Base-by-base conservation (phyloP, 2,329 filamentous ascomycete genomes). In the Calonectria pseudoreteaudii region DNA sequence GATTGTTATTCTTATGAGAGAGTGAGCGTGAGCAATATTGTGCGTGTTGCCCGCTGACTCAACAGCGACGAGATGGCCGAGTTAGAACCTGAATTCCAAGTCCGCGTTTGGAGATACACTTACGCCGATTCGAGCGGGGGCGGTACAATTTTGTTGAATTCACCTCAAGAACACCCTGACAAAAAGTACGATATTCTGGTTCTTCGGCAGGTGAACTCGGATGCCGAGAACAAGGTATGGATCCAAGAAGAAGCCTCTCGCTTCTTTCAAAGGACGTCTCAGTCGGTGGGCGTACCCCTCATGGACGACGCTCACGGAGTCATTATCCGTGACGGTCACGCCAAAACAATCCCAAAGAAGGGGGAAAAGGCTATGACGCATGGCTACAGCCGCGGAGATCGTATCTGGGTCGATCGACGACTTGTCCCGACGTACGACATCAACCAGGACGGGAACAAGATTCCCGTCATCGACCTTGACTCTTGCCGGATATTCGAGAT, bases 401-500 rank as follows among this genome's bases (percentile, higher is more conserved):
- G 70, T 3, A 60, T 78, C 13, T 77, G 76, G 74, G 41, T 78
- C 52, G 74, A 75, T 18, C 50, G 72, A n/a, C 58, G 65, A 34
- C 66, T 71, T 14, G 70, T 65, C 20, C 73, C 71, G 28, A 72
- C 69, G 7, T 60, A 70, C 38, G 31, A 60, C 13, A 71, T 72
- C 28, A 52, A 58, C 18, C 14, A 72, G 0, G 64, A 74, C 14
- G 47, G 62, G 20, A 73, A 69, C 49, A 66, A 26, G 16, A 66
- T 78, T 20, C 75, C 76, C n/a, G 75, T 78, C 11, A 70, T 78
- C 30, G 68, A 76, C 56, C 70, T 77, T n/a, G 74, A 76, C 16
- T 71, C 75, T 9, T 41, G 70, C 34, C 41, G 34, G 20, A 28
- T 36, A 10, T 78, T 76, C 49, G 71, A 75, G 66, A 67, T 78